Base-by-base conservation (phyloP, 495 filamentous ascomycete genomes). In the Lindgomyces ingoldianus region DNA sequence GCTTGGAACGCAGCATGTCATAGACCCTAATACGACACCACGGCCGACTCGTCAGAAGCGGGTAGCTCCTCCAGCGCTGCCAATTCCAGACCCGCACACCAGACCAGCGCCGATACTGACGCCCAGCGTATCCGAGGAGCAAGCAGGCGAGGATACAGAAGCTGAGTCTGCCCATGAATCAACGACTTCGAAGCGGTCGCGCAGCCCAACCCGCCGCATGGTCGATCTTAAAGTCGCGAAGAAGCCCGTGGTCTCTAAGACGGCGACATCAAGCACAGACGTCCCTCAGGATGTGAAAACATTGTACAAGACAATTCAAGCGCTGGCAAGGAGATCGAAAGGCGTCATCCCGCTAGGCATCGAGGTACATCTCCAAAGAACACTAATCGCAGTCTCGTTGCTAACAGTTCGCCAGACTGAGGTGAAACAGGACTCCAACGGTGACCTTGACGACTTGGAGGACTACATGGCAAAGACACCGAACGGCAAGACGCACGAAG, bases 291-390 rank as follows among this genome's bases (percentile, higher is more conserved):
- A 67, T 44, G 64, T 67, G 36, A 26, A 21, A 42, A 27, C 24
- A 67, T 49, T 62, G 24, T 62, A 62, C 50, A 62, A 36, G 50
- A 42, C 24, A 45, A 50, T 67, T 21, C 57, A 50, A 67, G 42
- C 36, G 21, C 50, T 67, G 42, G 44, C 57, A 57, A 36, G 36
- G 29, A 1, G 16, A 12, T 27, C 65, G 12, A 22, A 42, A 24
- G 53, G 59, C 46, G 60, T 68, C 21, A 58, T 68, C 64, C 65
- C 60, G 33, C 58, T 52, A 48, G 65, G 59, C 33, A 64, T 68
- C 33, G 65, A 68, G 65, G 60, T 68, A 64, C 59, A 54, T 58
- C 39, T 48, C 50, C 58, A 18, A 52, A 42, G 26, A 16, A 53
- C 48, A 22, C 58, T 27, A 52, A 24, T 53, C 36, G 21, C 48